phyloP scores from a whole-genome alignment of 2,329 filamentous ascomycete genomes.

The Dactylellina parvicollis region DNA sequence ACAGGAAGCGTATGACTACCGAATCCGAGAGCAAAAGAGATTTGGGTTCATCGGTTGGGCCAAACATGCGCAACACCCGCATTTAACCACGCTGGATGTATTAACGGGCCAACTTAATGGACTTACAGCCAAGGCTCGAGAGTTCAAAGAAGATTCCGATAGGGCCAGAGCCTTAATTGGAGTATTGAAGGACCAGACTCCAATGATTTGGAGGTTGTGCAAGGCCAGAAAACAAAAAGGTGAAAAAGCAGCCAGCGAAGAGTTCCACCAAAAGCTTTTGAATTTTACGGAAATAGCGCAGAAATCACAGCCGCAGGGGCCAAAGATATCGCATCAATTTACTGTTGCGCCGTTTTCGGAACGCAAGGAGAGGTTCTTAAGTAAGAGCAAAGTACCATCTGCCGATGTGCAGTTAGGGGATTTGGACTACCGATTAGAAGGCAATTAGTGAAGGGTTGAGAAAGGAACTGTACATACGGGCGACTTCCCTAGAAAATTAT shows the following conservation, averaged over 20 bases:
- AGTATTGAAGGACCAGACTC: not conserved
- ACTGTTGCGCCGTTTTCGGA: conserved; percentile 6
- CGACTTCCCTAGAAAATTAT: no score
- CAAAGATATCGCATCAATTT: conserved; percentile 22
- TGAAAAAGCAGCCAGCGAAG: not conserved
- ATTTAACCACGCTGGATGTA: conserved; percentile 22
- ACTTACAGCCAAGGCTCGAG: conserved; percentile 1
- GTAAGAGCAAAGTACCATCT: not conserved
- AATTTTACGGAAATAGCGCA: conserved; percentile 12
- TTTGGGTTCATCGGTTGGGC: conserved; percentile 42
- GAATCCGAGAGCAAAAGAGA: conserved; percentile 17
- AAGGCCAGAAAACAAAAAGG: conserved; percentile 7
- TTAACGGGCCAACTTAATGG: conserved; percentile 31
- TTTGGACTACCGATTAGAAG: not conserved
- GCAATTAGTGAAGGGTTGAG: not conserved
- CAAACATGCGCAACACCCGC: conserved; percentile 41
- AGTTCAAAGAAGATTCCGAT: not conserved
- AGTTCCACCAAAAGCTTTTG: conserved; percentile 20
- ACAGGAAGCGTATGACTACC: conserved; percentile 13
- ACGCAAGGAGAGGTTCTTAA: not conserved
- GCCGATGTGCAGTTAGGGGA: conserved; percentile 8
- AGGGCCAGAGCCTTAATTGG: conserved; percentile 17
- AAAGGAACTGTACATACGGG: not conserved
- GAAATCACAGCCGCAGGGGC: not conserved
- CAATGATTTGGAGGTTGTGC: conserved; percentile 23